Conservation (phyloP, 1,139 yeast genomes). For the Kodamaea alishanica region DNA sequence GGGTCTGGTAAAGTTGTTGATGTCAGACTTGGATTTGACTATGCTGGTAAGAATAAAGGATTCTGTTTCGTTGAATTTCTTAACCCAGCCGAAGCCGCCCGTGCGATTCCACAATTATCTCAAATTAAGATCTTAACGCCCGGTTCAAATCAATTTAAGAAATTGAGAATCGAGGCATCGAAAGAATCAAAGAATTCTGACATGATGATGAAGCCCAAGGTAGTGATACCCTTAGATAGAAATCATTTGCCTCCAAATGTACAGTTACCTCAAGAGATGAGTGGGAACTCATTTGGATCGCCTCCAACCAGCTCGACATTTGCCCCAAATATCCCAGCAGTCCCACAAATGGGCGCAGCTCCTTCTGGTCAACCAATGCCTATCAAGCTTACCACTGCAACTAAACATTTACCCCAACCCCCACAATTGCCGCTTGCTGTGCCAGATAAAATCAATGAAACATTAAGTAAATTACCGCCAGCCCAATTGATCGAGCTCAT, state of each 20-base stretch:
- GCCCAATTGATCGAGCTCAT: conserved; percentile 63
- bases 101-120: conserved; percentile 41
- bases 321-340: conserved; percentile 8
- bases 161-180: conserved; percentile 54
- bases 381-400: conserved; percentile 45
- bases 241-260: conserved; percentile 51
- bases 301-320: conserved; percentile 6
- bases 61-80: conserved; percentile 61
- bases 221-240: conserved; percentile 40
- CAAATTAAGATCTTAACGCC: conserved; percentile 39
- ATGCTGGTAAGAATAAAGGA: conserved; percentile 61
- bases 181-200: conserved; percentile 52
- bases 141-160: conserved; percentile 35
- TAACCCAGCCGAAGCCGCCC: conserved; percentile 48
- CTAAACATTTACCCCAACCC: conserved; percentile 49
- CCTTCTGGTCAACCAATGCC: conserved; percentile 31
- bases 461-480: conserved; percentile 62
- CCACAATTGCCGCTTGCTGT: conserved; percentile 39
- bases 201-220: conserved; percentile 30
- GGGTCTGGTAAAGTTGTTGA: conserved; percentile 63
- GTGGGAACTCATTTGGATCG: conserved; percentile 3
- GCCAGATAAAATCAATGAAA: conserved; percentile 53
- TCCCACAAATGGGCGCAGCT: conserved; percentile 1
- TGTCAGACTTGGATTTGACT: conserved; percentile 59
- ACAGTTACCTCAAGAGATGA: conserved; percentile 51